Evolutionary conservation across 2,329 filamentous ascomycete genomes (phyloP).

Genomic region (Tympanopsis confertula): DNA sequence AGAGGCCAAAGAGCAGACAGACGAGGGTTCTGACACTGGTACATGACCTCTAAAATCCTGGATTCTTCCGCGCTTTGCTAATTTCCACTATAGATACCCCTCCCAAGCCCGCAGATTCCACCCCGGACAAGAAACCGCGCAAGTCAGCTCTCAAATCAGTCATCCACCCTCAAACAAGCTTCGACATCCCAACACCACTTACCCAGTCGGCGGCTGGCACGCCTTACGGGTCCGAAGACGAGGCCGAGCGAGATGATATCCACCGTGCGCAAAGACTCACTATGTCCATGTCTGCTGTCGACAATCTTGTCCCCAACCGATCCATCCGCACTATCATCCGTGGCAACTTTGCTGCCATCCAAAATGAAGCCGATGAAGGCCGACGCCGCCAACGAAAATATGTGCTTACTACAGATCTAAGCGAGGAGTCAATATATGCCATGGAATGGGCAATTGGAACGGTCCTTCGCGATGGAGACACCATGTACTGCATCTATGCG

Average conservation of each 20-base stretch:
- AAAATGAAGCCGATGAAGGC: background rate
- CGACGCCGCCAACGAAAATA: background rate
- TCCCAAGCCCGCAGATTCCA: no score
- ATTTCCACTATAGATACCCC: no score
- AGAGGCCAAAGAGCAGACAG: no score
- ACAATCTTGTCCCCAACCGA: background rate
- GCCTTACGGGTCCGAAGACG: background rate
- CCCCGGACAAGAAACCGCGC: no score
- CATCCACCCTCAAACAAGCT: background rate
- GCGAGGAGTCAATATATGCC: background rate
- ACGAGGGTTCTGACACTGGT: no score
- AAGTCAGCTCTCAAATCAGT: no score
- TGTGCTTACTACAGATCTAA: background rate
- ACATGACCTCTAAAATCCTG: no score
- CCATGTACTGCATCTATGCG: background rate
- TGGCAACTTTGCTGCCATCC: background rate
- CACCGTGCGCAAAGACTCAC: background rate
- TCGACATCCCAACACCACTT: no score
- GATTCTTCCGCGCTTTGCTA: no score
- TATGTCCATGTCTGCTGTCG: background rate
- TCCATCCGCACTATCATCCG: background rate
- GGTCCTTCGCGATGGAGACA: background rate
- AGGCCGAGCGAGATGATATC: background rate
- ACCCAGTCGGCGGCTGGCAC: background rate
- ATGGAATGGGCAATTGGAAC: conserved; percentile 1